Percentiles rank a stretch among this genome's conserved stretches.
These are phyloP conservation scores for Yamadazyma insecticola DNA, from an alignment of 805 yeast species.

Conservation along the genomic window DNA sequence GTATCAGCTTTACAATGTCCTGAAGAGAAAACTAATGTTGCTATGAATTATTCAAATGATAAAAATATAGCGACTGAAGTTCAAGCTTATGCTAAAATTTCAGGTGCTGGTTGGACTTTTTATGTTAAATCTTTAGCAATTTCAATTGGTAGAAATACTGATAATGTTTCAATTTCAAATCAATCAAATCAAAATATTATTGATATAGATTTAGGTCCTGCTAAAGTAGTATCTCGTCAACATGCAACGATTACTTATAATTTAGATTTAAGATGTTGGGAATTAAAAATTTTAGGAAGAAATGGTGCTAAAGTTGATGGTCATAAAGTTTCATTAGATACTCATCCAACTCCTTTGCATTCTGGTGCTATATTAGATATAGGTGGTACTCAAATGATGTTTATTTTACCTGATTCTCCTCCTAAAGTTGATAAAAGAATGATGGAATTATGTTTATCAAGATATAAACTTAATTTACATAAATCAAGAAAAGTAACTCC, in stretches of 20 bases:
- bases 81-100: constrained; percentile 96
- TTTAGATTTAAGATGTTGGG: constrained; percentile 76
- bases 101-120: constrained; percentile 91
- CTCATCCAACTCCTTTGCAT: constrained; percentile 51
- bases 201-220: constrained; percentile 93
- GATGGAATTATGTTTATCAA: constrained; percentile 32
- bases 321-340: constrained; percentile 46
- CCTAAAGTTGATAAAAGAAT: constrained; percentile 59
- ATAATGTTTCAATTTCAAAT: constrained; percentile 9
- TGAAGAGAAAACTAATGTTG: constrained; percentile 68
- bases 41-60: constrained; percentile 68
- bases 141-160: constrained; percentile 83
- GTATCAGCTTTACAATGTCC: constrained; percentile 69
- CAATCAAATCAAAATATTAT: constrained; percentile 21
- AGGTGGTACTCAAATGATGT: constrained; percentile 99
- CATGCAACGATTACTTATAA: constrained; percentile 86
- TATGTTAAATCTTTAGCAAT: constrained; percentile 77
- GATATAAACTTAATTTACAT: constrained; percentile 21
- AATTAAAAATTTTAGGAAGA: constrained; percentile 75
- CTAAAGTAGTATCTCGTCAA: constrained; percentile 90
- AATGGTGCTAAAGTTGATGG: constrained; percentile 93
- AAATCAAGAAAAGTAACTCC: constrained; percentile 15
- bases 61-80: constrained; percentile 68
- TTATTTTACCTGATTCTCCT: constrained; percentile 85
- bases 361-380: constrained; percentile 92